Evolutionary conservation across 345 rosid species (phyloP).

Genomic region (Pistacia integerrima): DNA sequence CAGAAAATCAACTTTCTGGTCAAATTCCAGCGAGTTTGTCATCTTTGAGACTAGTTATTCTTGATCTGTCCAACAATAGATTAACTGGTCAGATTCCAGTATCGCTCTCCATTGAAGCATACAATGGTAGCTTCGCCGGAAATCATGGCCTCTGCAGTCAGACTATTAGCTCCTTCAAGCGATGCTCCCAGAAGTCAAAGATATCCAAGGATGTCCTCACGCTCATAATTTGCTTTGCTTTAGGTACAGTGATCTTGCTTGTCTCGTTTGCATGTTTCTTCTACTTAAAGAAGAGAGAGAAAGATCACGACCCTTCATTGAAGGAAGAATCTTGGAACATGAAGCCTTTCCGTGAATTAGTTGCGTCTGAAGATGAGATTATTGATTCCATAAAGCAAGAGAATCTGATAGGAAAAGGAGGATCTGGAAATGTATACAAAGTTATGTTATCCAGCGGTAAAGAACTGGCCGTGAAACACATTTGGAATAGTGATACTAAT

Average conservation of each 20-base stretch:
- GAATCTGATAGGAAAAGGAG: slow-evolving; percentile 89
- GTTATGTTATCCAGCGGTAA: slow-evolving; percentile 62
- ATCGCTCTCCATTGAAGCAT: slow-evolving; percentile 65
- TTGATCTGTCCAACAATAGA: slow-evolving; percentile 71
- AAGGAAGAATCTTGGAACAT: slow-evolving; percentile 83
- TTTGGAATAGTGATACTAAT: slow-evolving; percentile 44
- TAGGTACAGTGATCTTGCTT: slow-evolving; percentile 52
- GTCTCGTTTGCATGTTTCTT: slow-evolving; percentile 52
- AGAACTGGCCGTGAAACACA: slow-evolving; percentile 88
- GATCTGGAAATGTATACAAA: slow-evolving; percentile 84
- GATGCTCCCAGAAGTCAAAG: slow-evolving; percentile 49
- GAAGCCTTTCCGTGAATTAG: slow-evolving; percentile 71
- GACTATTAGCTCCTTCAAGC: slow-evolving; percentile 51
- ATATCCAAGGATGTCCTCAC: slow-evolving; percentile 43
- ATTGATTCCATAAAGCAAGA: slow-evolving; percentile 83
- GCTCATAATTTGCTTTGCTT: slow-evolving; percentile 51
- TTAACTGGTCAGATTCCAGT: slow-evolving; percentile 69
- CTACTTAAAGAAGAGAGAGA: slow-evolving; percentile 55
- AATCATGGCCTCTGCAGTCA: slow-evolving; percentile 74
- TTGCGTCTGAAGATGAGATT: slow-evolving; percentile 76
- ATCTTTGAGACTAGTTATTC: slow-evolving; percentile 70
- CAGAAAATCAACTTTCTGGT: slow-evolving; percentile 66
- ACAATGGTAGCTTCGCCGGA: slow-evolving; percentile 73
- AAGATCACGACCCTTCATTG: slow-evolving; percentile 47
- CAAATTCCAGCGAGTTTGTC: slow-evolving; percentile 69